phyloP scores from a whole-genome alignment of 495 filamentous ascomycete species.

The Elaphomyces granulatus region DNA sequence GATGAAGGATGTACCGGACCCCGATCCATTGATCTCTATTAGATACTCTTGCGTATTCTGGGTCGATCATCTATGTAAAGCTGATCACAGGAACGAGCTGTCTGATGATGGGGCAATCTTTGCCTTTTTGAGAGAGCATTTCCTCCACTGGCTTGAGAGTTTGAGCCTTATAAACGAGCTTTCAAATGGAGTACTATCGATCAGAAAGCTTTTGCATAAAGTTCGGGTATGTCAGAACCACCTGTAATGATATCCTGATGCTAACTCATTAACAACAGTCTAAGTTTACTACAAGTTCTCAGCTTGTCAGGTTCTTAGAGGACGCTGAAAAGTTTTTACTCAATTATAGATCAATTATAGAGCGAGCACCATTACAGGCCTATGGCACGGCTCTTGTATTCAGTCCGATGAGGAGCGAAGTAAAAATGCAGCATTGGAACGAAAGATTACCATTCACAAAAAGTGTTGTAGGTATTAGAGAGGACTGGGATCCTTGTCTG shows the following conservation, averaged over 20 bases:
- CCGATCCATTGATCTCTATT: constrained; percentile 9
- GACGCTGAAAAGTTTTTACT: constrained; percentile 8
- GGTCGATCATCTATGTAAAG: constrained; percentile 23
- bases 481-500: constrained; percentile 8
- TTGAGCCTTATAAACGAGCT: constrained; percentile 11
- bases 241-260: no score
- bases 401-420: constrained; percentile 11
- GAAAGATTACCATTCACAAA: constrained; percentile 12
- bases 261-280: no score
- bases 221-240: no score
- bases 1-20: constrained; percentile 2
- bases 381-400: constrained; percentile 18
- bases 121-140: constrained; percentile 16
- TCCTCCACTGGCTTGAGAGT: constrained; percentile 27
- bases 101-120: background rate
- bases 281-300: background rate
- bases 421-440: constrained; percentile 2
- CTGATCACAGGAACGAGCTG: background rate
- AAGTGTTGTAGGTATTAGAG: constrained; percentile 7
- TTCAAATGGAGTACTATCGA: background rate
- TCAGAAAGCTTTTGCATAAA: no score
- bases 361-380: constrained; percentile 13
- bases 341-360: constrained; percentile 6
- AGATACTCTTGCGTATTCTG: constrained; percentile 26
- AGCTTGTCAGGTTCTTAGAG: background rate